phyloP scores from a whole-genome alignment of 371 early-diverging fungal species.

The Nematocida displodere region DNA sequence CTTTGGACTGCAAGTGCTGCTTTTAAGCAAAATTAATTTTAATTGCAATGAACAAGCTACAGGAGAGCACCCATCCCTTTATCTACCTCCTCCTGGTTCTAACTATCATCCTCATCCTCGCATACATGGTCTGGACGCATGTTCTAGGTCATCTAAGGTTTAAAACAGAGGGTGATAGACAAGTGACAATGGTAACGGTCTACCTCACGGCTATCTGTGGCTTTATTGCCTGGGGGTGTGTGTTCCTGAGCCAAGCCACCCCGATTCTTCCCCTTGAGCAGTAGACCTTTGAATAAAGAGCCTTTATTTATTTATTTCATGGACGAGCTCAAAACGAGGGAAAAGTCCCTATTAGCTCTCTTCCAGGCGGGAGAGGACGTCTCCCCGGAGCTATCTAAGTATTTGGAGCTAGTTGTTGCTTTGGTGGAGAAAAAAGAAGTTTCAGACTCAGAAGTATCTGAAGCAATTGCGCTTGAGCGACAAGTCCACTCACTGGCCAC shows the following conservation, averaged over 20 bases:
- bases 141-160: background rate
- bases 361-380: slow-evolving; percentile 24
- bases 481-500: background rate
- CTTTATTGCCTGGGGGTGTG: slow-evolving; percentile 39
- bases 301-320: slow-evolving; percentile 23
- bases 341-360: background rate
- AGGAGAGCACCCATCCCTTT: slow-evolving; percentile 14
- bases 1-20: slow-evolving; percentile 46
- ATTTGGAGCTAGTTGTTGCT: slow-evolving; percentile 16
- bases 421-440: slow-evolving; percentile 16
- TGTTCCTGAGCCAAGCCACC: slow-evolving; percentile 31
- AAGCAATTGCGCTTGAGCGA: slow-evolving; percentile 28
- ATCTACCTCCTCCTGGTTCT: slow-evolving; percentile 8
- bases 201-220: slow-evolving; percentile 8
- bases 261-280: slow-evolving; percentile 29
- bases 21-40: slow-evolving; percentile 46
- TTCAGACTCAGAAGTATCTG: background rate
- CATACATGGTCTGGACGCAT: background rate
- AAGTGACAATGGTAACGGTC: background rate
- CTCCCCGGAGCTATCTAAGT: slow-evolving; percentile 7
- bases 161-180: slow-evolving; percentile 14
- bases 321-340: slow-evolving; percentile 11
- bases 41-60: background rate
- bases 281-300: background rate
- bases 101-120: background rate